phyloP scores from a whole-genome alignment of 257 asterid species.

The Ballota nigra region DNA sequence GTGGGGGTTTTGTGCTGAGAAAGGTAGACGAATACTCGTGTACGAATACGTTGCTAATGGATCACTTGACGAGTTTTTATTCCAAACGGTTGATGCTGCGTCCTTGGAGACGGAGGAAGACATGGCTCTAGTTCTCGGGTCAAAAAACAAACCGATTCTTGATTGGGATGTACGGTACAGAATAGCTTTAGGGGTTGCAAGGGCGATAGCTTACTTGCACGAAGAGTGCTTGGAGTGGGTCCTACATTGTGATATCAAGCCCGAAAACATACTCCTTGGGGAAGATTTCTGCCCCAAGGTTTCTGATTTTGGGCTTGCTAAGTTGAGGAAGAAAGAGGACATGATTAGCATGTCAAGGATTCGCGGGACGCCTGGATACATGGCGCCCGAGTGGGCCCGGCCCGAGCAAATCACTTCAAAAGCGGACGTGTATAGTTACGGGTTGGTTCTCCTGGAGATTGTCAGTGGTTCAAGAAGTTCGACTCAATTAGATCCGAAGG shows the following conservation, averaged over 20 bases:
- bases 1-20: conserved; percentile 96
- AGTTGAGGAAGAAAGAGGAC: conserved; percentile 78
- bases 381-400: conserved; percentile 86
- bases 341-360: conserved; percentile 51
- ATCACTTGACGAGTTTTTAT: conserved; percentile 66
- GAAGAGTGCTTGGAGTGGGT: conserved; percentile 96
- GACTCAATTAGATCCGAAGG: conserved; percentile 40
- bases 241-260: conserved; percentile 86
- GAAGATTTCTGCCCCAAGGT: conserved; percentile 91
- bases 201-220: conserved; percentile 86
- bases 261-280: conserved; percentile 81
- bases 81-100: conserved; percentile 38
- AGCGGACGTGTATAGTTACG: conserved; percentile 83
- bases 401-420: conserved; percentile 71
- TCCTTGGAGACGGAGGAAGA: conserved; percentile 20
- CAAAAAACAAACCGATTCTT: conserved; percentile 47
- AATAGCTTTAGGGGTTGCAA: conserved; percentile 85
- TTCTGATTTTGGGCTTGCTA: conserved; percentile 86
- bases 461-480: conserved; percentile 71
- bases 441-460: conserved; percentile 69
- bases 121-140: conserved; percentile 11
- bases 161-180: conserved; percentile 76
- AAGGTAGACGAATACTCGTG: conserved; percentile 56
- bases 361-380: conserved; percentile 79
- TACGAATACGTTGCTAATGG: conserved; percentile 83